Base-by-base conservation (phyloP, 345 rosid genomes). In the Gossypium stocksii region DNA sequence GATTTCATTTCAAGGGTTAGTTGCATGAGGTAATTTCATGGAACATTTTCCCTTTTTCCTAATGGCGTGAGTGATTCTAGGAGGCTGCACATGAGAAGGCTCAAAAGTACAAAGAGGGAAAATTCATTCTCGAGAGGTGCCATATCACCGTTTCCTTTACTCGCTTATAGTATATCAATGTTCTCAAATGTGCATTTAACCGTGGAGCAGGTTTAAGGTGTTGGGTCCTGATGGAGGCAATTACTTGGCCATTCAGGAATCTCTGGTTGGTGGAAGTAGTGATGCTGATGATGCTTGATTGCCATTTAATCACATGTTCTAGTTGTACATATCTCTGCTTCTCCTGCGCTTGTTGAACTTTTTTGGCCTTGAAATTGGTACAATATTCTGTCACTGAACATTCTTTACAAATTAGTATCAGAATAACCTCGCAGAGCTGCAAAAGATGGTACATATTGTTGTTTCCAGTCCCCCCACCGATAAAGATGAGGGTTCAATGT, bases 81-180 rank as follows among this genome's bases (percentile, higher is more conserved):
- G 88, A 83, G 70, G 66, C 79, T 70, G 94, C 97, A 6, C 77
- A 82, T 60, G 91, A 86, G 66, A 82, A 86, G 77, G 4, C 44
- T 58, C 90, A 91, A 75, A 88, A 85, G 84, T 91, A 91, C 86
- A 91, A 91, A 82, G 94, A 88, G 83, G 94, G 94, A 77, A 89
- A 87, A 80, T 87, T 88, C 77, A 84, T 91, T 81, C 86, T 91
- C 5, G 94, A 89, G 69, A 88, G 94, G 97, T 88, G 79, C 72
- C 34, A 53, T 66, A 34, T 72, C 38, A 54, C n/a, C 67, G 17
- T 6, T 49, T 27, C n/a, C 4, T 22, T 56, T 72, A 52, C 34
- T 73, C 73, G 7, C 45, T 25, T 48, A n/a, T 38, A 27, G 75
- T 34, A 41, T 76, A 78, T 58, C 62, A 59, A 38, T 78, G 38